Percentiles rank a stretch among this genome's conserved stretches.
Conservation (phyloP, 2,329 filamentous ascomycete genomes). For the Microcera coccophila region DNA sequence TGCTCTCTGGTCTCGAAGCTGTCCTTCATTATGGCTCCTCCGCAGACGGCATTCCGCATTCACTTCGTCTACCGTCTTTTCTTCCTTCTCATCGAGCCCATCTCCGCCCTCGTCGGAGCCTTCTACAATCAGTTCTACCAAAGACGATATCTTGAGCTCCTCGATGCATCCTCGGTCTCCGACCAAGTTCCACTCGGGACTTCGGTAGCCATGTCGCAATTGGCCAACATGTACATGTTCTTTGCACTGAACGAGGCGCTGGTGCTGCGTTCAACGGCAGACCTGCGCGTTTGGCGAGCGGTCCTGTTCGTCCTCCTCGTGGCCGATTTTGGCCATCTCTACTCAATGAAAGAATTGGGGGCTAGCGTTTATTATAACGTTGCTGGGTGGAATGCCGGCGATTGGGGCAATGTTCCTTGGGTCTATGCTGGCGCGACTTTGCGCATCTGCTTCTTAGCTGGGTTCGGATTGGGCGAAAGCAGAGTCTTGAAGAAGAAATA, state of each 20-base stretch:
- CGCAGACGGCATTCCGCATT: slow-evolving; percentile 42
- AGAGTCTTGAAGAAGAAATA: slow-evolving; percentile 23
- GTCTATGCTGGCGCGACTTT: slow-evolving; percentile 63
- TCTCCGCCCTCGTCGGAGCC: slow-evolving; percentile 51
- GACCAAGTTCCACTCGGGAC: slow-evolving; percentile 53
- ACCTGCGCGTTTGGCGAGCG: slow-evolving; percentile 66
- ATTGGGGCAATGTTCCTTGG: slow-evolving; percentile 65
- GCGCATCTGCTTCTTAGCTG: slow-evolving; percentile 56
- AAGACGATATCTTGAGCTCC: slow-evolving; percentile 59
- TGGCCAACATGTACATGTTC: slow-evolving; percentile 74
- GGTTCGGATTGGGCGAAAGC: slow-evolving; percentile 46
- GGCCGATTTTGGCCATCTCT: slow-evolving; percentile 74
- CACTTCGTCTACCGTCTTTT: slow-evolving; percentile 64
- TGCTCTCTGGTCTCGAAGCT: no score
- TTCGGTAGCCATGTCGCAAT: slow-evolving; percentile 66
- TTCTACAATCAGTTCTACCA: slow-evolving; percentile 50
- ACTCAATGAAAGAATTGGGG: slow-evolving; percentile 59
- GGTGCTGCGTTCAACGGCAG: slow-evolving; percentile 65
- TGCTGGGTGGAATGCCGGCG: slow-evolving; percentile 61
- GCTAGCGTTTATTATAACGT: slow-evolving; percentile 60
- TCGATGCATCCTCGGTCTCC: slow-evolving; percentile 49
- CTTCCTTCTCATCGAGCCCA: slow-evolving; percentile 69
- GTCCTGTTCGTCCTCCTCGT: slow-evolving; percentile 65
- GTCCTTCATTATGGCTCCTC: slow-evolving; percentile 21
- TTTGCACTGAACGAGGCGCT: slow-evolving; percentile 75